Conservation (phyloP, 805 yeast species). For the Lachancea meyersii region DNA sequence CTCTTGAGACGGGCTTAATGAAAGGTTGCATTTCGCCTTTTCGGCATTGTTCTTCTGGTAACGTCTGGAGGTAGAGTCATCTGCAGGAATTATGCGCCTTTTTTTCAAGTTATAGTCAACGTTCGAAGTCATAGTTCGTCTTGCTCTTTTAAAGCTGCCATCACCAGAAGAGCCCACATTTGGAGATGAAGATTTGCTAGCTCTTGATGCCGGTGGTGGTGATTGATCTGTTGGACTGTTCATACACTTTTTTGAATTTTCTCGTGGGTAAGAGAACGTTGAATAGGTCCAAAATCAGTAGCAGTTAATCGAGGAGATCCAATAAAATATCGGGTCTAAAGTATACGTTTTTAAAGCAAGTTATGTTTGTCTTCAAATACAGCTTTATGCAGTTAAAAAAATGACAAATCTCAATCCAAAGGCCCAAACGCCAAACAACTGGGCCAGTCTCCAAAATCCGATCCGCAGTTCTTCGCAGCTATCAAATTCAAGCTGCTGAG, state of each 20-base stretch:
- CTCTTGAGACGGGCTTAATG: not conserved
- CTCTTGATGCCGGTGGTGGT: slow-evolving; percentile 3
- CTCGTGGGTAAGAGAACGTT: not conserved
- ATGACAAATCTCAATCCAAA: too few relatives aligned
- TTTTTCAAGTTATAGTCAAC: slow-evolving; percentile 32
- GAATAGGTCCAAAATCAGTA: too few relatives aligned
- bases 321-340: too few relatives aligned
- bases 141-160: slow-evolving; percentile 19
- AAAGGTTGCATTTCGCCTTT: not conserved
- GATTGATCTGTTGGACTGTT: slow-evolving; percentile 4
- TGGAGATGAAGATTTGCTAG: slow-evolving; percentile 5
- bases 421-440: too few relatives aligned
- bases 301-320: too few relatives aligned
- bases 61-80: slow-evolving; percentile 9
- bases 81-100: slow-evolving; percentile 27
- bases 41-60: not conserved
- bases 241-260: not conserved
- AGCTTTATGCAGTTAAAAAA: too few relatives aligned
- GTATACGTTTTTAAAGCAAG: too few relatives aligned
- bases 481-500: too few relatives aligned
- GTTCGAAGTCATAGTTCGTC: slow-evolving; percentile 25
- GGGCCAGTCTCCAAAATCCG: too few relatives aligned
- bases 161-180: slow-evolving; percentile 8
- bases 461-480: too few relatives aligned
- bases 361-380: too few relatives aligned